Percentiles rank a stretch among this genome's conserved stretches.
These are phyloP conservation scores for Dactylorhiza incarnata DNA, from an alignment of 106 monocot species.

Conservation along the genomic window DNA sequence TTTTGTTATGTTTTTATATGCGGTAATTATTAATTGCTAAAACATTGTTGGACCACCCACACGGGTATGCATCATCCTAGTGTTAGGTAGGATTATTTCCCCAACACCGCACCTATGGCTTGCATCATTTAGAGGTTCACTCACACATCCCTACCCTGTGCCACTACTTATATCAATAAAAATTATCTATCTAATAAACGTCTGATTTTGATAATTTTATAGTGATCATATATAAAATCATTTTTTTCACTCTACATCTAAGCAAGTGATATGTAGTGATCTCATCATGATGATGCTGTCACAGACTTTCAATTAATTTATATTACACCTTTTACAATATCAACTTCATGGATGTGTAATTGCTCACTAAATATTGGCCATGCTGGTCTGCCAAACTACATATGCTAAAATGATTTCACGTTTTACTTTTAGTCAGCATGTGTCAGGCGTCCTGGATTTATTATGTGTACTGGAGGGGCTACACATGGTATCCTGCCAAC, in stretches of 20 bases:
- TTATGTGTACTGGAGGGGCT: constrained; percentile 79
- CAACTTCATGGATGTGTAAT: not conserved
- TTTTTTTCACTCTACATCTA: not conserved
- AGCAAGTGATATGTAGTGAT: not conserved
- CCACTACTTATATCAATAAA: too few species aligned
- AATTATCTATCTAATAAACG: too few species aligned
- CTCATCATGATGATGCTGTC: not conserved
- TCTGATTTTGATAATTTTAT: not conserved
- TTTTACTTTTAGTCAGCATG: constrained; percentile 60
- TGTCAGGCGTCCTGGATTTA: constrained; percentile 83
- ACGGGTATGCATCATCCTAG: too few species aligned
- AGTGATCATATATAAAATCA: not conserved
- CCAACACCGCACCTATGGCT: too few species aligned
- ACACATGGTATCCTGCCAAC: constrained; percentile 88
- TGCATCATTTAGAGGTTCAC: too few species aligned
- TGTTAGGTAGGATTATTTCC: too few species aligned
- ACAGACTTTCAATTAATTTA: not conserved
- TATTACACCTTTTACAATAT: not conserved
- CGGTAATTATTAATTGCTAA: too few species aligned
- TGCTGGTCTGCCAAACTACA: not conserved
- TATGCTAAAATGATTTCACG: not conserved
- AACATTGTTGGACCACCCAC: too few species aligned
- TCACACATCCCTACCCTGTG: too few species aligned
- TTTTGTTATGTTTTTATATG: too few species aligned
- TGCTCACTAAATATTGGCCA: not conserved